phyloP scores from a whole-genome alignment of 2,329 filamentous ascomycete genomes.

The Phyllosticta capitalensis region DNA sequence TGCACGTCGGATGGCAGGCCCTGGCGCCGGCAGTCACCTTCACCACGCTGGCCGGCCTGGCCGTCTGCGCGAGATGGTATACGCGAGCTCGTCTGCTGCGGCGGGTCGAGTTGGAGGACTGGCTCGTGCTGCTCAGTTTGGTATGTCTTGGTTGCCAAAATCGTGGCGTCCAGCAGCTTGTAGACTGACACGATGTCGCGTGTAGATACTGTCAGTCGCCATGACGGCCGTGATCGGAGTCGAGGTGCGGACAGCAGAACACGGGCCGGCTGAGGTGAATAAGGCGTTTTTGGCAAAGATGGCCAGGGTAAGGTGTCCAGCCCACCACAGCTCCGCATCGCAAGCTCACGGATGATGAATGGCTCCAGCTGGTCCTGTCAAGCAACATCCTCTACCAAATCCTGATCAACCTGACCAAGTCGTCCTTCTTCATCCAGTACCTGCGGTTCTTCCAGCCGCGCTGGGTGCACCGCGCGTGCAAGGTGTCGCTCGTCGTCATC shows the following conservation, averaged over 20 bases:
- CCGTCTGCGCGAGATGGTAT: constrained; percentile 21
- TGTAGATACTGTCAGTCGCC: constrained; percentile 20
- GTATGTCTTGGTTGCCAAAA: constrained; percentile 13
- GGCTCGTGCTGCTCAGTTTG: constrained; percentile 19
- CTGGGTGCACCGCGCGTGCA: constrained; percentile 21
- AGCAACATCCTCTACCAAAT: constrained; percentile 24
- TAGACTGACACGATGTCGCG: background rate
- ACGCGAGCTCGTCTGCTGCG: constrained; percentile 16
- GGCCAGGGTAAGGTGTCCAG: constrained; percentile 9
- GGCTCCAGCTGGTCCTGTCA: constrained; percentile 21
- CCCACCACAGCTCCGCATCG: background rate
- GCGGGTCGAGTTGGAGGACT: constrained; percentile 19
- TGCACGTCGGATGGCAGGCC: constrained; percentile 12
- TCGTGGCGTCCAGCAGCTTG: background rate
- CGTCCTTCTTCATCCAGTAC: constrained; percentile 25
- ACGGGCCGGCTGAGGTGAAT: background rate
- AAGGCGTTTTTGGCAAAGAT: background rate
- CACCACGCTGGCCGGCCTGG: constrained; percentile 18
- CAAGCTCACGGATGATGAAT: background rate
- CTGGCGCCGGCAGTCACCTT: constrained; percentile 20
- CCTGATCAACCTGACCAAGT: constrained; percentile 23
- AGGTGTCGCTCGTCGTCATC: constrained; percentile 20
- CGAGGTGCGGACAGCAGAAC: constrained; percentile 9
- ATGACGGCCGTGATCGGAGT: constrained; percentile 19
- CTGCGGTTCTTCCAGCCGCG: constrained; percentile 22